A percentile compares a stretch with the other conserved stretches of the same genome.
Conservation (phyloP, 768 basidiomycete species). For the Boletales sp. region DNA sequence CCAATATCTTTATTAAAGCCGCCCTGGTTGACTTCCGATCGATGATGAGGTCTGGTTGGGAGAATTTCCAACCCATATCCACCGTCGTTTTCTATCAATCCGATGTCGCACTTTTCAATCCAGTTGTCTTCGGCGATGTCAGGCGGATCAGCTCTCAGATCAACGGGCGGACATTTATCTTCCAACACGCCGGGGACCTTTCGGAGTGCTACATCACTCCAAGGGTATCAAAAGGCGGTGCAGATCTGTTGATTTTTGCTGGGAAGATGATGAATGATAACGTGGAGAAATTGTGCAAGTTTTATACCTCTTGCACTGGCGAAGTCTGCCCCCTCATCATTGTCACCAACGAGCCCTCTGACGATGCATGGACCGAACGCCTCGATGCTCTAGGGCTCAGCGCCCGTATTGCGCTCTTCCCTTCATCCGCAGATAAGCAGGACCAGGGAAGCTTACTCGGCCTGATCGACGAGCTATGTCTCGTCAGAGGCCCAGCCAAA, state of each 20-base stretch:
- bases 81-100: conserved; percentile 18
- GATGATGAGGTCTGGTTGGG: conserved; percentile 24
- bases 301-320: conserved; percentile 17
- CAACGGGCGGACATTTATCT: conserved; percentile 22
- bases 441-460: conserved; percentile 1
- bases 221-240: conserved; percentile 19
- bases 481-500: conserved; percentile 20
- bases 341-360: conserved; percentile 9
- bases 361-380: conserved; percentile 8
- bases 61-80: conserved; percentile 14
- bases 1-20: conserved; percentile 23
- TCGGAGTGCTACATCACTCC: conserved; percentile 12
- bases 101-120: conserved; percentile 11
- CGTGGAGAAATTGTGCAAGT: conserved; percentile 2
- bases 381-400: conserved; percentile 11
- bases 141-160: conserved; percentile 17
- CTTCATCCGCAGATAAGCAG: background rate
- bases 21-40: conserved; percentile 26
- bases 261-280: conserved; percentile 12
- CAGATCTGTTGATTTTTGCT: conserved; percentile 23
- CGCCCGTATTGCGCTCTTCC: conserved; percentile 12
- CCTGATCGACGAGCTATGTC: conserved; percentile 22
- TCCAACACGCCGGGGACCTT: conserved; percentile 16
- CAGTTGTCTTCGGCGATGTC: conserved; percentile 15
- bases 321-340: conserved; percentile 25